Conservation (phyloP, 2,329 filamentous ascomycete species). For the Rosellinia necatrix region DNA sequence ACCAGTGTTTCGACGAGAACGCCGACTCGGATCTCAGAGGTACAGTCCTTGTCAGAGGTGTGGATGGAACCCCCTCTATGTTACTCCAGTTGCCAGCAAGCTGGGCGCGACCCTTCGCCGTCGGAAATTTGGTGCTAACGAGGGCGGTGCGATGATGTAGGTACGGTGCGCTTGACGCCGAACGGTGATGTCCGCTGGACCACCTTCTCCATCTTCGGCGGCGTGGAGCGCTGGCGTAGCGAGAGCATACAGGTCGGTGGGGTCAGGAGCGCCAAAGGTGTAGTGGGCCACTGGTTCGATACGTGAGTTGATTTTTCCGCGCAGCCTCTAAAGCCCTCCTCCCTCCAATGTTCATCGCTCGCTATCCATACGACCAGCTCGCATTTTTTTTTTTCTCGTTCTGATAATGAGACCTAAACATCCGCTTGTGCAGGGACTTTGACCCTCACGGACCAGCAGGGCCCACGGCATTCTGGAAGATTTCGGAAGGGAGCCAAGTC, state of each 20-base stretch:
- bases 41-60: slow-evolving; percentile 43
- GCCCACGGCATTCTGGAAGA: slow-evolving; percentile 80
- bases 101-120: slow-evolving; percentile 3
- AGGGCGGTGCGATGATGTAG: slow-evolving; percentile 41
- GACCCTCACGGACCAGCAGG: slow-evolving; percentile 72
- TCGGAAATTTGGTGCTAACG: slow-evolving; percentile 5
- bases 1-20: slow-evolving; percentile 70
- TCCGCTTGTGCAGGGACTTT: slow-evolving; percentile 55
- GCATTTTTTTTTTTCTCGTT: background rate
- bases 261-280: slow-evolving; percentile 64
- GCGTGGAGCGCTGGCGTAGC: slow-evolving; percentile 74
- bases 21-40: slow-evolving; percentile 69
- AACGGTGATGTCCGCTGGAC: slow-evolving; percentile 79
- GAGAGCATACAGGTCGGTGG: slow-evolving; percentile 79
- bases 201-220: slow-evolving; percentile 65
- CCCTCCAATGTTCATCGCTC: background rate
- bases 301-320: slow-evolving; percentile 51
- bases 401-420: background rate
- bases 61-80: slow-evolving; percentile 5
- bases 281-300: slow-evolving; percentile 80
- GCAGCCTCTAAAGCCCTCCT: background rate
- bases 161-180: slow-evolving; percentile 66
- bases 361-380: no score
- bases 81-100: background rate
- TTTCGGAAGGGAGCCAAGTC: slow-evolving; percentile 52